Base-by-base conservation (phyloP, 176 grass and related monocot genomes). In the Juncus inflexus region DNA sequence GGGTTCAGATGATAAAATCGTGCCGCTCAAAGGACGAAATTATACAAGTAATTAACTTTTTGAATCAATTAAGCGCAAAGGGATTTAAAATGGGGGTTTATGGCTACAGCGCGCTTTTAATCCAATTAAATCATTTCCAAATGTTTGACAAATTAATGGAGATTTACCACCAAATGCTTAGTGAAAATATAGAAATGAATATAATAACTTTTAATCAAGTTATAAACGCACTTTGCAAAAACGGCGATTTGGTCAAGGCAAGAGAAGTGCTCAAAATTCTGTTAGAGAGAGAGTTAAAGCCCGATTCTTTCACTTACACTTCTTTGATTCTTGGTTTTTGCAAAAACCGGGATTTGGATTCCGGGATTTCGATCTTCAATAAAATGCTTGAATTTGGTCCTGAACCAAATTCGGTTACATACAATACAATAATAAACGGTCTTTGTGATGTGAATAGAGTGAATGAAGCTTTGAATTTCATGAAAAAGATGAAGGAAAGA, bases 281-380 rank as follows among this genome's bases (percentile, higher is more conserved):
- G 56, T 79, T 78, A 0, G 58, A 79, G 64, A 40, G 40, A 8
- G 42, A 61, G 45, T 79, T 88, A 65, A 79, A 49, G 56, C 68
- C 76, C 16, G 55, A 82, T 65, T 28, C 68, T 35, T 90, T 83
- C 58, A 80, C 70, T 54, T 87, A 73, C 76, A 78, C 85, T 1
- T 89, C 77, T 0, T 70, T 89, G 37, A 80, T 95, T 16, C 79
- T 95, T 51, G 84, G 82, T 6, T 62, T 78, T 74, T 83, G 65
- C 64, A 75, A 69, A 67, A 81, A 73, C n/a, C 37, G 35, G 64
- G 73, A 78, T 37, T 67, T 90, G 12, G 47, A 76, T 83, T 78
- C 86, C 38, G 76, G 81, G 28, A 76, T 73, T 74, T 45, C 54
- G 55, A 8, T 81, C 58, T 96, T 78, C 62, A 28, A 66, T 61